These are phyloP conservation scores for Daldinia bambusicola DNA, from an alignment of 495 filamentous ascomycete genomes.

Conservation along the genomic window DNA sequence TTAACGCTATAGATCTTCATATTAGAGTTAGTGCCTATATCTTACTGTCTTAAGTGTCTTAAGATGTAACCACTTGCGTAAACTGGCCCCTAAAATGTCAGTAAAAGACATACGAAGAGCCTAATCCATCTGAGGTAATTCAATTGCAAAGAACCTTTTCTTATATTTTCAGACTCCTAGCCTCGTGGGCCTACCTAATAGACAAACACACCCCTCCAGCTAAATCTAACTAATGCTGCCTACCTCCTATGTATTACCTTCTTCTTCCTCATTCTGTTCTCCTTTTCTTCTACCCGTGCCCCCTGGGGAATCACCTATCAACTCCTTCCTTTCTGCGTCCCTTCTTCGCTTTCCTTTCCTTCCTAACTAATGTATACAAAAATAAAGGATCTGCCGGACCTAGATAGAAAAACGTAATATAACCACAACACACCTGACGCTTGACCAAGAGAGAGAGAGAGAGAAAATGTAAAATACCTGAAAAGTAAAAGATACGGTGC, in stretches of 20 bases:
- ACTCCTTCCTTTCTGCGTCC: constrained; percentile 3
- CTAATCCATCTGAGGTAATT: not conserved
- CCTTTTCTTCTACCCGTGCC: not conserved
- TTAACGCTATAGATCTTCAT: no score
- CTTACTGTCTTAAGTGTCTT: no score
- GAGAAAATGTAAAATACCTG: not conserved
- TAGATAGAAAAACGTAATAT: no score
- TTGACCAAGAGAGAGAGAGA: not conserved
- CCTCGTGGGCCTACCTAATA: not conserved
- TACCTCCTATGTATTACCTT: not conserved
- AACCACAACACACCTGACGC: not conserved
- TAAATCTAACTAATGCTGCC: not conserved
- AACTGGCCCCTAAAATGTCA: not conserved
- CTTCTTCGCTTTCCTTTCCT: no score
- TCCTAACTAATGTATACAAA: not conserved
- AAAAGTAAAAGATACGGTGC: not conserved
- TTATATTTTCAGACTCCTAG: not conserved
- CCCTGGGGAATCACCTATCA: not conserved
- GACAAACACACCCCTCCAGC: not conserved
- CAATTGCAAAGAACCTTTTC: not conserved
- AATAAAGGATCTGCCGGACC: not conserved
- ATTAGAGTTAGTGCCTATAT: no score
- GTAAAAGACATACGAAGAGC: no score
- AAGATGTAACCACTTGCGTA: no score
- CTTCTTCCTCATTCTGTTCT: not conserved